phyloP scores from a whole-genome alignment of 75 land plant species.

The Isoetes taiwanensis region DNA sequence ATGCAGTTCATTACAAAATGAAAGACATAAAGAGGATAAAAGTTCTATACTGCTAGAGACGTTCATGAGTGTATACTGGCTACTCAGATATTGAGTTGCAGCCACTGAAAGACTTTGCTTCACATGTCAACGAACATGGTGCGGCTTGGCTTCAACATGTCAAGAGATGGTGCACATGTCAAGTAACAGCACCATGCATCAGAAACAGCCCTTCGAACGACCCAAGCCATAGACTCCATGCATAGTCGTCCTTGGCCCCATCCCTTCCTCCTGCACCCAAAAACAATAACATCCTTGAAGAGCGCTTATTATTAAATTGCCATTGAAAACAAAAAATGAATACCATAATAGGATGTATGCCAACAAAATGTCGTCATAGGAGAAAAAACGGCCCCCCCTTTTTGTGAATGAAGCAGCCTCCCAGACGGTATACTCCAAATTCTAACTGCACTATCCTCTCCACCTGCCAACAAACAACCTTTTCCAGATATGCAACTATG shows the following conservation, averaged over 20 bases:
- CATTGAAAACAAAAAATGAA: neutral
- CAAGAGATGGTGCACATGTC: no score
- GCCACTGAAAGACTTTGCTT: no score
- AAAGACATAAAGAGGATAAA: no score
- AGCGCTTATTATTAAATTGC: neutral
- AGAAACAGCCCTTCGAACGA: conserved; percentile 43
- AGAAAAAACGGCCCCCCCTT: conserved; percentile 21
- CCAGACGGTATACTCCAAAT: conserved; percentile 68
- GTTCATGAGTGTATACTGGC: no score
- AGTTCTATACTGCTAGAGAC: no score
- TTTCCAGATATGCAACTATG: neutral
- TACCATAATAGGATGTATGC: conserved; percentile 21
- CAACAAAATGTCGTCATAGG: conserved; percentile 40
- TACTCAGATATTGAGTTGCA: no score
- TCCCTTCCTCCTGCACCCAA: conserved; percentile 3
- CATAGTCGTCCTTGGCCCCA: neutral
- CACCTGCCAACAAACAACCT: conserved; percentile 29
- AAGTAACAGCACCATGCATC: conserved; percentile 36
- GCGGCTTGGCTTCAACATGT: no score
- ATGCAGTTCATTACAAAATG: no score
- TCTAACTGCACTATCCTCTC: conserved; percentile 47
- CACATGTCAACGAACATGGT: no score
- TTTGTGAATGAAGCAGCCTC: conserved; percentile 40
- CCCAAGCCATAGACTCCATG: conserved; percentile 64
- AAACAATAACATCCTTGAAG: neutral